phyloP scores from a whole-genome alignment of 768 basidiomycete genomes.

The Agaricus blazei region DNA sequence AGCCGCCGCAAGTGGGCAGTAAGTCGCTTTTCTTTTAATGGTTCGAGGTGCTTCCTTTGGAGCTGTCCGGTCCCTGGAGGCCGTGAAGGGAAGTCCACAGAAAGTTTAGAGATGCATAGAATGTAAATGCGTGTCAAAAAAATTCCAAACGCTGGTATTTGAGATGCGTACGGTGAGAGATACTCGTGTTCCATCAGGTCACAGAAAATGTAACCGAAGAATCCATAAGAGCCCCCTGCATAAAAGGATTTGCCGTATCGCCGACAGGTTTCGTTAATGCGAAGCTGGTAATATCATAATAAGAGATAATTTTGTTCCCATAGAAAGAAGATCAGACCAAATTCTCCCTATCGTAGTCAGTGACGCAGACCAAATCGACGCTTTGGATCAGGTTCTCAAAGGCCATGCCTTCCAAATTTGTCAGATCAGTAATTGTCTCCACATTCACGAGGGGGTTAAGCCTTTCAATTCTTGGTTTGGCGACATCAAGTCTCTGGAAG shows the following conservation, averaged over 20 bases:
- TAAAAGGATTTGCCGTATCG: constrained; percentile 76
- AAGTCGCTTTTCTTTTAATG: constrained; percentile 56
- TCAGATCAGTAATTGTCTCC: constrained; percentile 52
- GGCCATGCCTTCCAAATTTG: constrained; percentile 42
- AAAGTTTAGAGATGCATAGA: too few relatives aligned
- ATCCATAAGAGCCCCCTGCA: constrained; percentile 87
- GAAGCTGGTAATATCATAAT: constrained; percentile 43
- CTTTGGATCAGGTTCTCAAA: constrained; percentile 55
- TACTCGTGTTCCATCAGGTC: constrained; percentile 87
- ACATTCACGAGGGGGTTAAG: constrained; percentile 91
- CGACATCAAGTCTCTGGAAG: constrained; percentile 76
- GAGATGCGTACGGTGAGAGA: constrained; percentile 66
- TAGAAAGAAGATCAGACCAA: constrained; percentile 48
- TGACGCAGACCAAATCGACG: constrained; percentile 85
- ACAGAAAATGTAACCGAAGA: constrained; percentile 91
- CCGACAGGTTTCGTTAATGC: constrained; percentile 77
- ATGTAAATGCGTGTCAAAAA: background rate
- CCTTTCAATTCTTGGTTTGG: constrained; percentile 78
- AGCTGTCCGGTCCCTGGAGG: constrained; percentile 56
- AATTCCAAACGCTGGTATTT: constrained; percentile 6
- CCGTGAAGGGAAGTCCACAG: background rate
- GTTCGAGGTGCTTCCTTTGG: constrained; percentile 54
- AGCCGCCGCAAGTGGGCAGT: constrained; percentile 58
- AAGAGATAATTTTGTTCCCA: constrained; percentile 9
- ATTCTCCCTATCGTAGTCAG: constrained; percentile 66